Conservation (phyloP, 1,139 yeast species). For the Pichia sp. region DNA sequence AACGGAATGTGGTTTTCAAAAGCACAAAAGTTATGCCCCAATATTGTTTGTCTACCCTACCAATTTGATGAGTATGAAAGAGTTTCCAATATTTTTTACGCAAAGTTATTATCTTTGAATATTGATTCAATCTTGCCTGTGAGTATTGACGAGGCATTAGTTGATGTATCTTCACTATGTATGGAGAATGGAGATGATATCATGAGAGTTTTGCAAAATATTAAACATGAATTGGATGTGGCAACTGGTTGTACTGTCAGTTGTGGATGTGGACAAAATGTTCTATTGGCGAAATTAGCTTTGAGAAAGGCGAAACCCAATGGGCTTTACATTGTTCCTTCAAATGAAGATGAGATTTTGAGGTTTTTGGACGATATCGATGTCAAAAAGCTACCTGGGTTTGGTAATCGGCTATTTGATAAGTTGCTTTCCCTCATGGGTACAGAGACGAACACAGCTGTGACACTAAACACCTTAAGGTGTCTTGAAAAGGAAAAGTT, state of each 20-base stretch:
- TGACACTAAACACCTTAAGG: slow-evolving; percentile 38
- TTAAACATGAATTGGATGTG: slow-evolving; percentile 44
- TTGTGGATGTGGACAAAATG: slow-evolving; percentile 69
- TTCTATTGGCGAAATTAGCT: slow-evolving; percentile 76
- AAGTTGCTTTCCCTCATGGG: slow-evolving; percentile 36
- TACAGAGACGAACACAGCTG: slow-evolving; percentile 15
- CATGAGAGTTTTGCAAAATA: slow-evolving; percentile 28
- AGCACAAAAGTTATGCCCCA: slow-evolving; percentile 65
- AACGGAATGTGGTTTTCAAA: slow-evolving; percentile 87
- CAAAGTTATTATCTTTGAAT: slow-evolving; percentile 34
- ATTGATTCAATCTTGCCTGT: slow-evolving; percentile 74
- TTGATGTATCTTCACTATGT: slow-evolving; percentile 53
- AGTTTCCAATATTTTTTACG: slow-evolving; percentile 54
- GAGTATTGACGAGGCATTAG: slow-evolving; percentile 83
- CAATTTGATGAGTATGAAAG: slow-evolving; percentile 71
- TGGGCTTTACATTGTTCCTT: slow-evolving; percentile 41
- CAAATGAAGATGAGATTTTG: slow-evolving; percentile 28
- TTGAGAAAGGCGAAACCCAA: slow-evolving; percentile 74
- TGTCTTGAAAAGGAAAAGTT: slow-evolving; percentile 37
- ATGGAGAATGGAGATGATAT: slow-evolving; percentile 30
- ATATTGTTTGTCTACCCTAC: slow-evolving; percentile 57
- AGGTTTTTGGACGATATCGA: slow-evolving; percentile 41
- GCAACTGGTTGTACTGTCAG: slow-evolving; percentile 67
- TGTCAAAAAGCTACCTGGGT: slow-evolving; percentile 72
- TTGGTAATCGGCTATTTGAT: slow-evolving; percentile 55